Conservation (phyloP, 2,329 filamentous ascomycete species). For the Ophiognomonia clavigignenti-juglandacearum region DNA sequence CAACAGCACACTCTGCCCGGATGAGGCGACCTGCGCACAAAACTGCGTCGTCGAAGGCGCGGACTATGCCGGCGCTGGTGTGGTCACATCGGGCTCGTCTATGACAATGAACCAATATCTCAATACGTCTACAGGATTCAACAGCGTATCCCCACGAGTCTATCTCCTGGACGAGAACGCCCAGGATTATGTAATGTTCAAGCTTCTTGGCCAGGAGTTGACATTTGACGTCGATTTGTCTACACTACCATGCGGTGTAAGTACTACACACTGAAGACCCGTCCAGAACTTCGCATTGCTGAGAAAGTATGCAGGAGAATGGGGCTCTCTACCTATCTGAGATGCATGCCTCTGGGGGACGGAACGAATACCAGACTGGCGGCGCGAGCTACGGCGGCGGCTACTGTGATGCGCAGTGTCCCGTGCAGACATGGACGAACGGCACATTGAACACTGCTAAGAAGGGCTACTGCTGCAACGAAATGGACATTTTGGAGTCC, state of each 20-base stretch:
- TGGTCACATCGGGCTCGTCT: too few species aligned
- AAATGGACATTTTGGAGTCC: slow-evolving; percentile 53
- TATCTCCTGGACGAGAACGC: slow-evolving; percentile 35
- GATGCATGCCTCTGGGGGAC: slow-evolving; percentile 46
- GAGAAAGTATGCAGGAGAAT: slow-evolving; percentile 37
- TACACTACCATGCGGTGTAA: slow-evolving; percentile 49
- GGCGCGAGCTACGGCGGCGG: slow-evolving; percentile 43
- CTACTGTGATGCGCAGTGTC: slow-evolving; percentile 35
- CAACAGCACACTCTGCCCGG: too few species aligned
- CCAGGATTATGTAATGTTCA: slow-evolving; percentile 34
- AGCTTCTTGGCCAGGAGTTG: slow-evolving; percentile 54
- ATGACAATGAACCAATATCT: too few species aligned
- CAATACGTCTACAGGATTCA: too few species aligned
- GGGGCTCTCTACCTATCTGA: slow-evolving; percentile 41
- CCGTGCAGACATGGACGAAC: slow-evolving; percentile 34
- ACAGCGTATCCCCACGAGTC: too few species aligned
- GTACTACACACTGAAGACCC: neutral
- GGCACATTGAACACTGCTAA: slow-evolving; percentile 36
- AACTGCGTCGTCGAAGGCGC: too few species aligned
- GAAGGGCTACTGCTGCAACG: slow-evolving; percentile 42
- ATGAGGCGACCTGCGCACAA: too few species aligned
- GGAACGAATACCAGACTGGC: slow-evolving; percentile 31
- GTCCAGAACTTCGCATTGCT: neutral
- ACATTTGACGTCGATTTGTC: slow-evolving; percentile 62
- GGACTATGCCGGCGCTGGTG: too few species aligned